These are phyloP conservation scores for Yarrowia galli DNA, from an alignment of 1,139 yeast species.

Conservation along the genomic window DNA sequence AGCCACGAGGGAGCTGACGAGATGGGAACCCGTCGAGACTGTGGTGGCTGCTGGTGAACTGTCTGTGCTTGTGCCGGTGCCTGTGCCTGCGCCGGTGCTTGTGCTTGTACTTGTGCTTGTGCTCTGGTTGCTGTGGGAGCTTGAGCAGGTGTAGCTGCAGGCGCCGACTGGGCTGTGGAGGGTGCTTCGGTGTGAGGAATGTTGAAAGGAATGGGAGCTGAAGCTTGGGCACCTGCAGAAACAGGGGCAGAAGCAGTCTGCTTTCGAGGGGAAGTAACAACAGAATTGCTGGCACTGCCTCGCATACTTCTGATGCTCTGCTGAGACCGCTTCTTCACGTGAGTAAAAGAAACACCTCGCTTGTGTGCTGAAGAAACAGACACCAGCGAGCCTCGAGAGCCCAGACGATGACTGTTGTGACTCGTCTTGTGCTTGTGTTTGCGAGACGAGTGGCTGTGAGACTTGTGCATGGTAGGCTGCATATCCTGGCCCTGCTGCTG, in stretches of 20 bases:
- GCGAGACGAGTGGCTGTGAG: constrained; percentile 11
- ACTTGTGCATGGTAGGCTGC: constrained; percentile 11
- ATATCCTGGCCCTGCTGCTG: neutral
- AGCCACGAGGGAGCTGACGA: constrained; percentile 32
- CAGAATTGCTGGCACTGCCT: constrained; percentile 22
- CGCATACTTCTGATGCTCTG: constrained; percentile 30
- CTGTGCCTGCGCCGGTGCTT: neutral
- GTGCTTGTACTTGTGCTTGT: neutral
- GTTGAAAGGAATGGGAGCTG: neutral
- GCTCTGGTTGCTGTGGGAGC: neutral
- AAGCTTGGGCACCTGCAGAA: neutral
- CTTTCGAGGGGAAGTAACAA: constrained; percentile 25
- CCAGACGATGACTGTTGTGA: constrained; percentile 11
- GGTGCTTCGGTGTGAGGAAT: neutral
- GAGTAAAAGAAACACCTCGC: constrained; percentile 40
- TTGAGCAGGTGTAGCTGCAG: too few species aligned
- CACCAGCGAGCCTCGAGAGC: constrained; percentile 28
- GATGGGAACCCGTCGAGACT: neutral
- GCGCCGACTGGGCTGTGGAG: too few species aligned
- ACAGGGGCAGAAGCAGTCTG: constrained; percentile 5
- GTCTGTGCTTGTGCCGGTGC: neutral
- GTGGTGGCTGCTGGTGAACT: neutral
- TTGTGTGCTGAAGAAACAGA: constrained; percentile 41
- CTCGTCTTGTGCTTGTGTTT: constrained; percentile 17
- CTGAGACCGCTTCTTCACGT: constrained; percentile 39